Base-by-base conservation (phyloP, 192 early-diverging fungal genomes). In the Mortierella claussenii region DNA sequence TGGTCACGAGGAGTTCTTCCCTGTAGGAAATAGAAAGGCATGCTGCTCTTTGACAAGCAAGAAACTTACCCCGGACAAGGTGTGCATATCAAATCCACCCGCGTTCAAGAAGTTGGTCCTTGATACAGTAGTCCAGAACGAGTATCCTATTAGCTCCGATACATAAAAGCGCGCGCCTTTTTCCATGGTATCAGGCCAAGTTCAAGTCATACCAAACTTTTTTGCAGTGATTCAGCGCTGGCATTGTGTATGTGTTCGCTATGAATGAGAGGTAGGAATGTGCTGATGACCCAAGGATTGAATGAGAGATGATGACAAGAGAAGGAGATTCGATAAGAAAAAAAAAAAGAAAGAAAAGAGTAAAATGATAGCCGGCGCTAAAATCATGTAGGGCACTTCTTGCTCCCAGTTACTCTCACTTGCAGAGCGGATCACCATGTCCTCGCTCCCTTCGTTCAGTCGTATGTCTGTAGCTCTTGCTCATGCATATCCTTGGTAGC, bases 171-270 rank as follows among this genome's bases (percentile, higher is more conserved):
- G n/a, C n/a, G n/a, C n/a, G n/a, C n/a, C n/a, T n/a, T n/a, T n/a
- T n/a, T n/a, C n/a, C n/a, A n/a, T n/a, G n/a, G n/a, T n/a, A n/a
- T n/a, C n/a, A n/a, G n/a, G n/a, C n/a, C n/a, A n/a, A n/a, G n/a
- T n/a, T n/a, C n/a, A 27, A 18, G 6, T 13, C 42, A 21, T 76
- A 76, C 73, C 73, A 76, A n/a, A 76, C 64, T 62, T 62, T 66
- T 54, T 37, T 65, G 53, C 62, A 65, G 23, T 76, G 73, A 36
- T 66, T 61, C 24, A 76, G 36, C 18, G 40, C 31, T 30, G 73
- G 28, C 73, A 76, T 76, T 21, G 36, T 28, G n/a, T 37, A 8
- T 30, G n/a, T 52, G 5, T 23, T 52, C 20, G 8, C 20, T 48
- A 18, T 20, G 46, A 48, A 48, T 9, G 12, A 15, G 46, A 21